Conservation (phyloP, 257 asterid species). For the Fraxinus anomala region DNA sequence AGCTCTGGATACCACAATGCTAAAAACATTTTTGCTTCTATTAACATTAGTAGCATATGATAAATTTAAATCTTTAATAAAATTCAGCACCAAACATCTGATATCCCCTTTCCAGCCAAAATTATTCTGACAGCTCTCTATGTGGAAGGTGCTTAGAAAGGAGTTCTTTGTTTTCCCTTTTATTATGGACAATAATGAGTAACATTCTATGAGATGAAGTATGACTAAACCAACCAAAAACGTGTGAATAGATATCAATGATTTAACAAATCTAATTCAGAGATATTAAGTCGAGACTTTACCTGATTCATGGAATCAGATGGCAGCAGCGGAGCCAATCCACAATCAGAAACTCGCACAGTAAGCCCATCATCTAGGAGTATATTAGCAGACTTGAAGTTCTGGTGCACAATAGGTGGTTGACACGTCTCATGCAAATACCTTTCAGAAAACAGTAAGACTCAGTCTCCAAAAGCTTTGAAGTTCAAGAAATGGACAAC, state of each 20-base stretch:
- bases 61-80: too few relatives aligned
- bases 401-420: constrained; percentile 75
- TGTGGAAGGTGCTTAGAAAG: neutral
- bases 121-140: neutral
- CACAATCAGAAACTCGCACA: constrained; percentile 70
- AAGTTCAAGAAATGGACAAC: neutral
- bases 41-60: too few relatives aligned
- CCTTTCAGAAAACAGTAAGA: constrained; percentile 43
- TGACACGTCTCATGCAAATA: constrained; percentile 80
- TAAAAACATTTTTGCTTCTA: neutral
- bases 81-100: neutral
- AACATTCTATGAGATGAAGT: neutral
- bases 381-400: constrained; percentile 75
- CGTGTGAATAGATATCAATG: neutral
- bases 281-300: constrained; percentile 10
- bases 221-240: neutral
- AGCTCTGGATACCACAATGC: neutral
- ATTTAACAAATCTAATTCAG: neutral
- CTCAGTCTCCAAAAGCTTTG: constrained; percentile 23
- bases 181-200: neutral
- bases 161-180: neutral
- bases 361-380: constrained; percentile 71
- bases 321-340: constrained; percentile 71
- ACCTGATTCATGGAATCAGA: constrained; percentile 64
- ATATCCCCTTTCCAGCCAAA: neutral